These are phyloP conservation scores for Syzygium malaccense DNA, from an alignment of 441 rosid species.

Conservation along the genomic window DNA sequence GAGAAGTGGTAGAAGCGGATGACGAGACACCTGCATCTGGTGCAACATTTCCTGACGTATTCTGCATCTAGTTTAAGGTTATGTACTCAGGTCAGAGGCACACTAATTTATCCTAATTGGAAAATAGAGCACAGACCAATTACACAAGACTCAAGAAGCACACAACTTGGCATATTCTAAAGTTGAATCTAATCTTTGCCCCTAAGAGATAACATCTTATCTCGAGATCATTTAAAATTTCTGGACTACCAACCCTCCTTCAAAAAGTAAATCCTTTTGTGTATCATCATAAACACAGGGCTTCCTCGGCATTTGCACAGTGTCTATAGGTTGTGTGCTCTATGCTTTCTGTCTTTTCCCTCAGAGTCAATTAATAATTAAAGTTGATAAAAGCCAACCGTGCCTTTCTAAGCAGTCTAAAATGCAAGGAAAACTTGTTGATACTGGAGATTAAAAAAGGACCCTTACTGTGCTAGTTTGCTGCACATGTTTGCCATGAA, in stretches of 20 bases:
- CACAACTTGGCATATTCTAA: background rate
- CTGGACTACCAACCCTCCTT: background rate
- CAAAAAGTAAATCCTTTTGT: background rate
- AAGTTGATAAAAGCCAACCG: background rate
- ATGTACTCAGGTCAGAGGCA: background rate
- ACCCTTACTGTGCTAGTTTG: conserved; percentile 13
- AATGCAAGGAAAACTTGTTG: background rate
- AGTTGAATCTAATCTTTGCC: background rate
- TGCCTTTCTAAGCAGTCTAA: background rate
- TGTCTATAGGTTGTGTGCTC: background rate
- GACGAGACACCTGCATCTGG: conserved; percentile 24
- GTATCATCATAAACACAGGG: background rate
- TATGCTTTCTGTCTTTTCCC: background rate
- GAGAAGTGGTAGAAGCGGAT: conserved; percentile 26
- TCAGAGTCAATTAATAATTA: background rate
- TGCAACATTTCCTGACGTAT: conserved; percentile 18
- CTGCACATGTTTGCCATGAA: conserved; percentile 7
- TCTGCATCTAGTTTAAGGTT: conserved; percentile 24
- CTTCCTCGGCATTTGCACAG: background rate
- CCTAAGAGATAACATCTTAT: background rate
- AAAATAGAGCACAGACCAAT: background rate
- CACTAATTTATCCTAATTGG: background rate
- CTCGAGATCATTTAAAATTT: background rate
- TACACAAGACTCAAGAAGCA: background rate
- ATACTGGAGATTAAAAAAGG: background rate